Conservation (phyloP, 257 asterid species). For the Ocimum tenuiflorum region DNA sequence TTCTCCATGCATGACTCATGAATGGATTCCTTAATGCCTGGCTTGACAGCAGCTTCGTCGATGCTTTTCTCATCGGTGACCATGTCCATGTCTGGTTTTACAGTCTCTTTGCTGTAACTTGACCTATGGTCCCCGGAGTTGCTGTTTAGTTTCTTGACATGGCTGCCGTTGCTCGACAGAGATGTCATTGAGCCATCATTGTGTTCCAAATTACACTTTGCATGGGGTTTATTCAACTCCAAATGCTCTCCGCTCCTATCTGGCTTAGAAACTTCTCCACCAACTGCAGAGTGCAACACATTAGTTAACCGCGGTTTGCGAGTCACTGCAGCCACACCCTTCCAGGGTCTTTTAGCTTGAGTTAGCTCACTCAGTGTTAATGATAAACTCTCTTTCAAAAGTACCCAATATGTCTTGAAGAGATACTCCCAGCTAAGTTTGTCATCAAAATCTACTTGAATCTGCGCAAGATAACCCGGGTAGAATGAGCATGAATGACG, state of each 20-base stretch:
- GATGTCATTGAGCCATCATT: slow-evolving; percentile 17
- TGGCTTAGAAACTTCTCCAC: slow-evolving; percentile 27
- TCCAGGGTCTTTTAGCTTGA: slow-evolving; percentile 58
- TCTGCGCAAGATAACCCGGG: slow-evolving; percentile 35
- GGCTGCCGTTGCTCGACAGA: slow-evolving; percentile 10
- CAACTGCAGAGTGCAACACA: slow-evolving; percentile 22
- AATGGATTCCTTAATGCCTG: slow-evolving; percentile 7
- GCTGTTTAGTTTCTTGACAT: slow-evolving; percentile 9
- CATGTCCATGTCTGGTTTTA: neutral
- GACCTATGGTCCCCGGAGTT: neutral
- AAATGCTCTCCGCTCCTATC: slow-evolving; percentile 24
- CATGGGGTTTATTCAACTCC: slow-evolving; percentile 36
- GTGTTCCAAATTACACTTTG: slow-evolving; percentile 17
- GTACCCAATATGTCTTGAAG: slow-evolving; percentile 80
- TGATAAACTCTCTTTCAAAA: slow-evolving; percentile 51
- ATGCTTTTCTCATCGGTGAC: slow-evolving; percentile 2
- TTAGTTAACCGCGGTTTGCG: slow-evolving; percentile 29
- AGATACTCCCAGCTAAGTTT: slow-evolving; percentile 84
- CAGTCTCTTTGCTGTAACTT: neutral
- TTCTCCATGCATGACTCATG: slow-evolving; percentile 11
- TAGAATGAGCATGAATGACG: slow-evolving; percentile 17
- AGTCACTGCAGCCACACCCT: slow-evolving; percentile 30
- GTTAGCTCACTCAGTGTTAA: slow-evolving; percentile 58
- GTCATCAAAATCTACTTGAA: slow-evolving; percentile 85
- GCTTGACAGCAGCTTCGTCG: slow-evolving; percentile 10